Conservation (phyloP, 768 basidiomycete species). For the Mycena alexandri region DNA sequence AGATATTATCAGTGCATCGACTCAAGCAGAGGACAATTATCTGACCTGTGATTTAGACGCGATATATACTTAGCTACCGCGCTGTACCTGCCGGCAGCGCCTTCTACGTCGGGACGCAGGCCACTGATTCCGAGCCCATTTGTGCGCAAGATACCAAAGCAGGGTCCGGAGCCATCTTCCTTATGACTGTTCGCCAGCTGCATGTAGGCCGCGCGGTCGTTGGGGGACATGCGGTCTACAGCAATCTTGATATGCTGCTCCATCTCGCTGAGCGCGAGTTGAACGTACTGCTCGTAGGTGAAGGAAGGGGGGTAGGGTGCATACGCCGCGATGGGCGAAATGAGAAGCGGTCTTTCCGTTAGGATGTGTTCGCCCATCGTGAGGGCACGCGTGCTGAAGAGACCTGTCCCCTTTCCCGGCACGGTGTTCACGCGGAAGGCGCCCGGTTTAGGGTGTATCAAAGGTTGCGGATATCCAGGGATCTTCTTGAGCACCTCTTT, state of each 20-base stretch:
- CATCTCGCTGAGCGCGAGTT: too few relatives aligned
- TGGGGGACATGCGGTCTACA: constrained; percentile 43
- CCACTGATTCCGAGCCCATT: constrained; percentile 47
- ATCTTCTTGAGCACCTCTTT: too few relatives aligned
- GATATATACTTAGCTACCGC: constrained; percentile 47
- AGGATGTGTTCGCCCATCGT: too few relatives aligned
- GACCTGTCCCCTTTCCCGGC: too few relatives aligned
- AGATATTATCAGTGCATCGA: background rate
- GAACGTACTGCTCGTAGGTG: too few relatives aligned
- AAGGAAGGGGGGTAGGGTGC: too few relatives aligned
- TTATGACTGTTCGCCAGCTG: constrained; percentile 46
- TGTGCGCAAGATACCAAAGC: constrained; percentile 49
- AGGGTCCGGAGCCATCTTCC: constrained; percentile 51
- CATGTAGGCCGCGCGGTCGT: constrained; percentile 46
- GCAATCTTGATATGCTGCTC: constrained; percentile 30
- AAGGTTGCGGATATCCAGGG: too few relatives aligned
- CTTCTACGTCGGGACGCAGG: constrained; percentile 29
- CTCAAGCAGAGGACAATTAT: constrained; percentile 5
- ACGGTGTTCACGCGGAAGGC: too few relatives aligned
- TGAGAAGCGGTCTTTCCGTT: too few relatives aligned
- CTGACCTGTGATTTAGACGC: constrained; percentile 54
- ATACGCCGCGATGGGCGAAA: too few relatives aligned
- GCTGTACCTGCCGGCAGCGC: constrained; percentile 36
- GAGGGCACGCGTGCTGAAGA: too few relatives aligned
- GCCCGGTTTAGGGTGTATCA: too few relatives aligned